Percentiles rank a stretch among this genome's conserved stretches.
These are phyloP conservation scores for Camellia lanceoleosa DNA, from an alignment of 148 eudicot species.

Conservation along the genomic window DNA sequence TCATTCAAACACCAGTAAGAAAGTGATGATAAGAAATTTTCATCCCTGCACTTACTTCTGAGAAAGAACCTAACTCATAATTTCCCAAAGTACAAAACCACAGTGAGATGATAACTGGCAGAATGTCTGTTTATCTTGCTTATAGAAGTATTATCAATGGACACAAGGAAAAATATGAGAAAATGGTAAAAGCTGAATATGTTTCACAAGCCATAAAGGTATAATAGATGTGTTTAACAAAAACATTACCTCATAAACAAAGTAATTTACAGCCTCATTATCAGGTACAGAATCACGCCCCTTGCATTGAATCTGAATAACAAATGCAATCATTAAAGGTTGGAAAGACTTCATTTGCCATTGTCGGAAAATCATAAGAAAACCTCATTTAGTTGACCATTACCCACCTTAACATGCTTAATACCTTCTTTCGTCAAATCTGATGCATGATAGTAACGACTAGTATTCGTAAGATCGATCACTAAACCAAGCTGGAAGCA, in stretches of 20 bases:
- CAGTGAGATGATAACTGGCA: background rate
- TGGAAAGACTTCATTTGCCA: background rate
- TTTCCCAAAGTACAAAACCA: background rate
- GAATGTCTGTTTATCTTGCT: background rate
- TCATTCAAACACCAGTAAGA: background rate
- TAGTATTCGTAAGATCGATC: constrained; percentile 95
- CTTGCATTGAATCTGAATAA: constrained; percentile 74
- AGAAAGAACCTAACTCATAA: background rate
- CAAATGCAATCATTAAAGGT: background rate
- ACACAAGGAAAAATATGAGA: background rate
- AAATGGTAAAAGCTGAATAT: background rate
- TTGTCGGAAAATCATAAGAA: background rate
- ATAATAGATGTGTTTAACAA: background rate
- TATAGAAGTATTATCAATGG: background rate
- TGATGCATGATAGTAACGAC: constrained; percentile 68
- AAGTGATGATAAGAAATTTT: background rate
- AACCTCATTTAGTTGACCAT: background rate
- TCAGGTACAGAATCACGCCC: constrained; percentile 98
- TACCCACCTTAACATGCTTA: constrained; percentile 81
- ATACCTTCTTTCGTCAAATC: constrained; percentile 83
- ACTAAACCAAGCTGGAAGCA: constrained; percentile 84
- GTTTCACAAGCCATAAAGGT: background rate
- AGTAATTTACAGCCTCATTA: constrained; percentile 84
- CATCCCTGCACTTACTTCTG: background rate
- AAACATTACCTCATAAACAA: constrained; percentile 76